Base-by-base conservation (phyloP, 208 protist genomes). In the Crithidia fasciculata region DNA sequence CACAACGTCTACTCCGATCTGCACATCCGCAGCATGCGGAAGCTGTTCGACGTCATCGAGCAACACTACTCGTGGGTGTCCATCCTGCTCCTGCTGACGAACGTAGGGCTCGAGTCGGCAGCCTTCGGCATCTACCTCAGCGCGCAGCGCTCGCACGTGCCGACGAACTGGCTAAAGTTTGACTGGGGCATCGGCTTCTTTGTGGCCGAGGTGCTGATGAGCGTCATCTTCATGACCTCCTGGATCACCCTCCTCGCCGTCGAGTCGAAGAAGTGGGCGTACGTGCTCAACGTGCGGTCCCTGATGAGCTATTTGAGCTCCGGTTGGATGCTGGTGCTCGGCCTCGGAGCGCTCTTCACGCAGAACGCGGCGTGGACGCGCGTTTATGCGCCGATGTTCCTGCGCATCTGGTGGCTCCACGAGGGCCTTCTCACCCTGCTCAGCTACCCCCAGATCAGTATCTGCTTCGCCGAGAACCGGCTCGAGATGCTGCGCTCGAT, bases 11-110 rank as follows among this genome's bases (percentile, higher is more conserved):
- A 81, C 64, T 44, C 52, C 8, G 62, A 56, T 13, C 40, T 78
- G 56, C 52, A 62, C 54, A 81, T 88, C 41, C 72, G 74, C 61
- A 84, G 78, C 41, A 44, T 86, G 62, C 84, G 70, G 12, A 85
- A 88, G 60, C 74, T 85, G 37, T 80, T 88, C 19, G 84, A 83
- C 56, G 62, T 89, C 3, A 71, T 85, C 40, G 77, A 84, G 69
- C 78, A 74, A 59, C 72, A 76, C 56, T 83, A 86, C 80, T 83
- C 81, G 43, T 69, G 76, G 44, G 74, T 89, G 43, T 80, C 80
- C 19, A 77, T 84, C 43, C 37, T 62, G 37, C 64, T 84, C 52
- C 65, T 84, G 40, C 59, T 80, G 59, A 67, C 72, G 7, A 77
- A 76, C 60, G 73, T 69, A 8, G 63, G 55, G 12, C 44, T 84